phyloP scores from a whole-genome alignment of 345 rosid genomes.

The Balakata baccata region DNA sequence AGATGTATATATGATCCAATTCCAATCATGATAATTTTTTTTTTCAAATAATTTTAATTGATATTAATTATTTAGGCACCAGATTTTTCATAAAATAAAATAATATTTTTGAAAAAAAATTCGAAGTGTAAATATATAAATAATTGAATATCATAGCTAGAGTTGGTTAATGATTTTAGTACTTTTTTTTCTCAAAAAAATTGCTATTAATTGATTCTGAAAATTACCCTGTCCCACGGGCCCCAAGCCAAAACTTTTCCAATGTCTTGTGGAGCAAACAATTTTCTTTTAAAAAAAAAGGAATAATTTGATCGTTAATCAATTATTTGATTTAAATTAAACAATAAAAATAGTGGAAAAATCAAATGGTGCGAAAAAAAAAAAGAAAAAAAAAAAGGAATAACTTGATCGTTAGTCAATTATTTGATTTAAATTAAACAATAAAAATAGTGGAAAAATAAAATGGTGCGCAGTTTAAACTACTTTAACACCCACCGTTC shows the following conservation, averaged over 20 bases:
- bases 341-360: not conserved
- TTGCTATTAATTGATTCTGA: not conserved
- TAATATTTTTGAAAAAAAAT: no score
- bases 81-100: no score
- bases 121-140: no score
- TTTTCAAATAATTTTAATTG: no score
- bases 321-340: no score
- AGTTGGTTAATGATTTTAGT: no score
- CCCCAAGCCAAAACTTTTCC: not conserved
- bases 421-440: not conserved
- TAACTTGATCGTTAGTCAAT: not conserved
- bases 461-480: slow-evolving; percentile 13
- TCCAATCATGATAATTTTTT: no score
- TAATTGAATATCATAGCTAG: no score
- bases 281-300: no score
- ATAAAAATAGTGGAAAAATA: not conserved
- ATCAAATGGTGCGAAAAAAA: no score
- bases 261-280: not conserved
- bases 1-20: not conserved
- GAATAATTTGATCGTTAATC: not conserved
- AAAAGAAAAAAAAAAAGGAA: no score
- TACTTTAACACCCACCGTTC: not conserved
- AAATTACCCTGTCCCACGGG: slow-evolving; percentile 2
- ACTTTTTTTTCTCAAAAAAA: not conserved
- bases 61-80: no score